Base-by-base conservation (phyloP, 805 yeast genomes). In the Lachancea cidri region DNA sequence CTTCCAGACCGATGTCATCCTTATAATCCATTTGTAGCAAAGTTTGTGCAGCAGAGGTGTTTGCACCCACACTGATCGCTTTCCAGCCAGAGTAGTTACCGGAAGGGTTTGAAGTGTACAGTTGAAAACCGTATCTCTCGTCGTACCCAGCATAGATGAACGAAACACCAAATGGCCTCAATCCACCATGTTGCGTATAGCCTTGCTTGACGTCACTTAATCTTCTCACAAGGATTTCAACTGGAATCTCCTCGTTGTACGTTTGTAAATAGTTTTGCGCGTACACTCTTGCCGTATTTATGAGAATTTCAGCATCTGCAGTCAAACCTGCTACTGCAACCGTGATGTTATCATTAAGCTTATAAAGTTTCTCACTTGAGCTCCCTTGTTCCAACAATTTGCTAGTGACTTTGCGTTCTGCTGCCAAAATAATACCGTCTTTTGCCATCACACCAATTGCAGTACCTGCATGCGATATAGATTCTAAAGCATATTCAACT, bases 81-180 rank as follows among this genome's bases (percentile, higher is more conserved):
- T 86, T 88, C 99, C 99, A 93, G 18, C 98, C 98, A 16, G 95
- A 79, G 64, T 89, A 93, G 67, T 93, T 93, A 19, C 99, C 99
- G 0, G 96, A 86, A 11, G 99, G 99, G 62, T 93, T 93, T 17
- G 95, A 84, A 4, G 96, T 89, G 68, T 82, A 93, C 51, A 93
- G 72, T 65, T 93, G 98, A 72, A 83, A 93, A 24, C 88, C 88
- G 55, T 81, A 82, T 56, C 86, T 70, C 40, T 87, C 91, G 62
- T 93, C 98, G 58, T 81, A 83, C 5, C 99, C 99, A 4, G 98
- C 98, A 59, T 86, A 93, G 46, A 93, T 77, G 66, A 93, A 89
- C 39, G 95, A 84, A 31, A 93, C 98, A 57, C 99, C 98, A 63
- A 88, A 93, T 16, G 99, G 99, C 66, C 99, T 83, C 57, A 93